Percentiles rank a stretch among this genome's conserved stretches.
phyloP scores from a whole-genome alignment of 495 filamentous ascomycete genomes.

The Trichoderma parareesei region DNA sequence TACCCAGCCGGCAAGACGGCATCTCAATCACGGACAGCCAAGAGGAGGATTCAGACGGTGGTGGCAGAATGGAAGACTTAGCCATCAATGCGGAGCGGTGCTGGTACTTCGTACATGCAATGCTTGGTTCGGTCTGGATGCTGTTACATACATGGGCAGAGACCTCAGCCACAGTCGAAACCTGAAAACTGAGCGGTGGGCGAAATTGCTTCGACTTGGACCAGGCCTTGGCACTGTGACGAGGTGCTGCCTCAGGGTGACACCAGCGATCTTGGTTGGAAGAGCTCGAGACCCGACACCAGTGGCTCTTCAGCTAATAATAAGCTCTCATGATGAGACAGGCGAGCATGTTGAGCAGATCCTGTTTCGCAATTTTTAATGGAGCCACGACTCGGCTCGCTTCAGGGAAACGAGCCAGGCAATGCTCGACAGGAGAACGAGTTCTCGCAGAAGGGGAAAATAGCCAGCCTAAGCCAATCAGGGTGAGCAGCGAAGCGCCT shows the following conservation, averaged over 20 bases:
- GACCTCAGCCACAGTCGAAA: neutral
- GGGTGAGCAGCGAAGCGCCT: neutral
- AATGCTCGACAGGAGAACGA: neutral
- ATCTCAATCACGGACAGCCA: neutral
- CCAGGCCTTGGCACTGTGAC: neutral
- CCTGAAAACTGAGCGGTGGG: neutral
- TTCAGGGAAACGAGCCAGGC: neutral
- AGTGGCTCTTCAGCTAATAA: neutral
- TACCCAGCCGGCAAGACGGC: slow-evolving; percentile 2
- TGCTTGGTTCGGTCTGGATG: neutral
- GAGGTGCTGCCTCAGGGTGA: neutral
- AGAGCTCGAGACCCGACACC: neutral
- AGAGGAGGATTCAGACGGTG: neutral
- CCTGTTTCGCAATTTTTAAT: neutral
- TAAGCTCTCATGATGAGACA: neutral
- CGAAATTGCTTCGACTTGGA: neutral
- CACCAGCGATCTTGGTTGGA: neutral
- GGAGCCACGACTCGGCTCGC: too few relatives aligned
- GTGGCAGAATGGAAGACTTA: neutral
- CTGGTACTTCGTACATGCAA: neutral
- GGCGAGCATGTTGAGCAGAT: neutral
- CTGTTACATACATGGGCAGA: neutral
- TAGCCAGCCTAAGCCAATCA: neutral
- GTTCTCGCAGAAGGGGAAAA: neutral
- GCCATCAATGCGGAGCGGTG: neutral